Evolutionary conservation across 768 basidiomycete genomes (phyloP), one percentile per base, ranked within the genome.

Genomic region (Lentinus tigrinus): DNA sequence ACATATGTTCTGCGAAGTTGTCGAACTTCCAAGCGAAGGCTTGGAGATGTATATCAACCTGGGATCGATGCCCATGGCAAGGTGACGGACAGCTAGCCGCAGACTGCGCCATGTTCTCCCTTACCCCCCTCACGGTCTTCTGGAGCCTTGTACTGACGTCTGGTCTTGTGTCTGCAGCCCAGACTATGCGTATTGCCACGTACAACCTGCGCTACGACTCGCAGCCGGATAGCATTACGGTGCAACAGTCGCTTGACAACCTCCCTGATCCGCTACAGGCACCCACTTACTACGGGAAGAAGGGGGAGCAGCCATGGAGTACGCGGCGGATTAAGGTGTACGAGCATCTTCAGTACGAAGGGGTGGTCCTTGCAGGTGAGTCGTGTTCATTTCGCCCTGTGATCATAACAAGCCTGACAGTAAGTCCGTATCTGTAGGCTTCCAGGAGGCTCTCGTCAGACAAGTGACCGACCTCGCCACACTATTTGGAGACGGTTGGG

Each of bases 161-260:
- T 4, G 10, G 36, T 10, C 42, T 37, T 19, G 47, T 34, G 8
- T 23, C 42, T 26, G 56, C 56, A 51, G 34, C 27, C 31, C 52
- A 49, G 38, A 50, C n/a, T 21, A 63, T 67, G 60, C 71, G 78
- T 34, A 59, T 82, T 43, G 74, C 74, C 11, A 76, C 80, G 0
- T 84, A 78, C 68, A 85, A 85, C 68, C 66, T 85, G 36, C 81
- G 83, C n/a, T 84, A 74, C 63, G 83, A 85, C 68, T 77, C 76
- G 16, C 69, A 72, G 62, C 81, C 81, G n/a, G 74, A 84, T 69
- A 74, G 69, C 49, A 78, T 81, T 37, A 73, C 79, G 11, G 77
- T 83, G n/a, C 69, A 74, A 56, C 69, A 80, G 59, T 75, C 81
- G 2, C 66, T 84, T 17, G 70, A 73, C 2, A 55, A 67, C 3